Base-by-base conservation (phyloP, 2,329 filamentous ascomycete genomes). In the Epichloe scottii region DNA sequence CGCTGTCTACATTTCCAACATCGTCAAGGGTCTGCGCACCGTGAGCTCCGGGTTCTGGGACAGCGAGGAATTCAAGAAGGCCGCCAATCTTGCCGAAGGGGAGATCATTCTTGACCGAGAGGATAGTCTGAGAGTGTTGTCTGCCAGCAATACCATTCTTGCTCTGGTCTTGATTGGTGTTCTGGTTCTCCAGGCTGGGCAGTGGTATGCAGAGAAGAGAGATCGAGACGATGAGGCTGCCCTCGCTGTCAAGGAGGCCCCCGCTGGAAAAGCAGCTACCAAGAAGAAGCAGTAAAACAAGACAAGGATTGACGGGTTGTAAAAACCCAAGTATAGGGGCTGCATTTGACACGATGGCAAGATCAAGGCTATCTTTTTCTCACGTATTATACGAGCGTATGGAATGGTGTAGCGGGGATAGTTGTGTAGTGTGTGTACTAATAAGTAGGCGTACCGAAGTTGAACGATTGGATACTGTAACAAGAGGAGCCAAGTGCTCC, bases 141-240 rank as follows among this genome's bases (percentile, higher is more conserved):
- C 89, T 34, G 93, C 93, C 7, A 95, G 89, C 68, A 95, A 98
- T 70, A 97, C 93, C 3, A 98, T 98, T 64, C 71, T 97, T 52
- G 93, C 91, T 37, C 77, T 98, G 43, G 89, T 98, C 33, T 71
- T 98, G 49, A 84, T 97, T 3, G 93, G 93, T 5, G 87, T 98
- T 10, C 67, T 98, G 57, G 87, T 96, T 35, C 71, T 98, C 63
- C 93, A 98, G 79, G 89, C 89, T 19, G 93, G 93, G 11, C 89
- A 97, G 77, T 97, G 91, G 93, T 98, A 98, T 71, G 93, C 93
- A 26, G 90, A 97, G 77, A 79, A 87, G 64, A 94, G 94, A 72
- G 90, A 97, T 69, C 77, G 77, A 62, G 85, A 90, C 65, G 90
- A 96, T 68, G 75, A 78, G 51, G 81, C 79, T 62, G 78, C 81